A percentile compares a stretch with the other conserved stretches of the same genome.
These are phyloP conservation scores for Eucalyptus pauciflora DNA, from an alignment of 345 rosid genomes.

Conservation along the genomic window DNA sequence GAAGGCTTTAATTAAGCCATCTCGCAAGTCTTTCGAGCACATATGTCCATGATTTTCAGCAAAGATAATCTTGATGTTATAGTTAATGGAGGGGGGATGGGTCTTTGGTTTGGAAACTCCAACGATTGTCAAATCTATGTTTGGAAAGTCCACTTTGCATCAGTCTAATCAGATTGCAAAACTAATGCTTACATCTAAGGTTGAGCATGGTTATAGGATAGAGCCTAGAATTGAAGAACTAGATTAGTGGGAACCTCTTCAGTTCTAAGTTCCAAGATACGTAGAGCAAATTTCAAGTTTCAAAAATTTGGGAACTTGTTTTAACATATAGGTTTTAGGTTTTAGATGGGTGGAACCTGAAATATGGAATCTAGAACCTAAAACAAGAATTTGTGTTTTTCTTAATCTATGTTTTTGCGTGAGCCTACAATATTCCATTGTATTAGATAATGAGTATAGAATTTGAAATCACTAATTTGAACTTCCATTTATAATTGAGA, in stretches of 20 bases:
- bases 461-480: no score
- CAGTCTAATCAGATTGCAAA: no score
- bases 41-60: not conserved
- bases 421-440: no score
- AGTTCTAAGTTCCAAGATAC: not conserved
- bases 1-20: not conserved
- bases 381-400: no score
- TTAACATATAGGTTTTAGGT: no score
- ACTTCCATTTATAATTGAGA: no score
- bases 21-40: not conserved
- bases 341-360: no score
- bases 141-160: not conserved
- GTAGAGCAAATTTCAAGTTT: no score
- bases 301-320: no score
- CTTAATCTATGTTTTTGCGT: no score
- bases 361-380: accelerated
- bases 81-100: not conserved
- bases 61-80: not conserved
- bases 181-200: not conserved
- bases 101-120: not conserved
- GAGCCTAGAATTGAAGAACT: not conserved
- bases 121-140: not conserved
- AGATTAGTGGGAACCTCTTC: not conserved
- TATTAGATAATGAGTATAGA: no score
- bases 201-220: not conserved